Base-by-base conservation (phyloP, 108 stramenopile genomes). In the Skeletonema tropicum region DNA sequence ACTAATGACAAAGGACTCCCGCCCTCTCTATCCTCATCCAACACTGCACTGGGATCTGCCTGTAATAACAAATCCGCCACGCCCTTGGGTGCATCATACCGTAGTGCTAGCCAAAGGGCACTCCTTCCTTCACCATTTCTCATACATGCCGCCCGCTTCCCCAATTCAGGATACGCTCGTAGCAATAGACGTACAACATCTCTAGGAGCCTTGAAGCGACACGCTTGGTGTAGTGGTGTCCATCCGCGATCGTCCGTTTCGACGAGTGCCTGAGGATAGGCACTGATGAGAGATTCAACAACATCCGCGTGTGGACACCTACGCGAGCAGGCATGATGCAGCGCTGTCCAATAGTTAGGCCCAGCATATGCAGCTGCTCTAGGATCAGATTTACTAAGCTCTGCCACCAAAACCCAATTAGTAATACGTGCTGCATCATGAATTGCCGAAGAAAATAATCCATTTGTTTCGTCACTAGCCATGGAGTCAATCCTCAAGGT, bases 1-100 rank as follows among this genome's bases (percentile, higher is more conserved):
- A 94, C 84, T 45, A 88, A 35, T 10, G 82, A 84, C 62, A 94
- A 63, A 3, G 90, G 88, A 45, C 86, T 85, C 23, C 89, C 82
- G 11, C 81, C 83, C 71, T 87, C 86, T 64, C 87, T 75, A 82
- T 94, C 93, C 73, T 87, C 88, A 60, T 90, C 90, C 73, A 94
- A 58, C n/a, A 92, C 88, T 26, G 81, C 90, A 17, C 77, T 71
- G 7, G 91, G 83, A 70, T 91, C 88, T 5, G 65, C 70, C 39
- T 90, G 71, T 60, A 94, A 62, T 55, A 94, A 69, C 33, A 91
- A 32, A 15, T 87, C 86, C 29, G 88, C 90, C 33, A 94, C 93
- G 21, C 93, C 93, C 21, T 80, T 55, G 2, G 93, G 93, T 46
- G 93, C 91, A 68, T 94, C 88, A 68, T 94, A 94, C 52, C 91